These are phyloP conservation scores for Bertia moriformis DNA, from an alignment of 2,329 filamentous ascomycete species.

Conservation along the genomic window DNA sequence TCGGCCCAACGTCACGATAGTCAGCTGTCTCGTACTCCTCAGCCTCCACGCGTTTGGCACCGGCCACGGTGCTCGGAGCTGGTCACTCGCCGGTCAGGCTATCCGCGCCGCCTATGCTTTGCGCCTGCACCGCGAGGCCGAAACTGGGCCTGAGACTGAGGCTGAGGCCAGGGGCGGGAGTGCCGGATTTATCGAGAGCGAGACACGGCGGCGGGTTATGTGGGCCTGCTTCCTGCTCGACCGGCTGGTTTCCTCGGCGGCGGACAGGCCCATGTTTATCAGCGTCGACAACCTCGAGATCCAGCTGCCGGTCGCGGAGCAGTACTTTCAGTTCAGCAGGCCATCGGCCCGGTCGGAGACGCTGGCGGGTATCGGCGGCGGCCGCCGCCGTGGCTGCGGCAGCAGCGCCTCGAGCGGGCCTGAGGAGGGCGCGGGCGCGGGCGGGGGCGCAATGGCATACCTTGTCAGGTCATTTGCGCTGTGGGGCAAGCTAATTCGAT, in stretches of 20 bases:
- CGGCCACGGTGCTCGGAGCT: conserved; percentile 87
- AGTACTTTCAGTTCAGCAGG: no score
- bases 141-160: conserved; percentile 54
- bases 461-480: conserved; percentile 72
- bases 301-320: conserved; percentile 79
- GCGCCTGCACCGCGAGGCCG: conserved; percentile 81
- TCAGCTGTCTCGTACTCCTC: conserved; percentile 78
- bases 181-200: conserved; percentile 79
- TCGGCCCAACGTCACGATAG: conserved; percentile 86
- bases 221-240: conserved; percentile 98
- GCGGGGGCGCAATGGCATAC: conserved; percentile 90
- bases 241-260: conserved; percentile 86
- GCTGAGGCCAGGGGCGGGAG: conserved; percentile 36
- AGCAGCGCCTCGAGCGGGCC: conserved; percentile 26
- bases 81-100: conserved; percentile 87
- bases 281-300: conserved; percentile 79
- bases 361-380: conserved; percentile 44
- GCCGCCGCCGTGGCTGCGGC: conserved; percentile 20
- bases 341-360: no score
- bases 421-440: conserved; percentile 56
- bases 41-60: conserved; percentile 93
- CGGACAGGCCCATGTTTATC: conserved; percentile 80
- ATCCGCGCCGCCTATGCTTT: conserved; percentile 94
- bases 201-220: no score
- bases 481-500: conserved; percentile 81